Evolutionary conservation across 2,329 filamentous ascomycete species (phyloP).

Genomic region (Colletotrichum gigasporum): DNA sequence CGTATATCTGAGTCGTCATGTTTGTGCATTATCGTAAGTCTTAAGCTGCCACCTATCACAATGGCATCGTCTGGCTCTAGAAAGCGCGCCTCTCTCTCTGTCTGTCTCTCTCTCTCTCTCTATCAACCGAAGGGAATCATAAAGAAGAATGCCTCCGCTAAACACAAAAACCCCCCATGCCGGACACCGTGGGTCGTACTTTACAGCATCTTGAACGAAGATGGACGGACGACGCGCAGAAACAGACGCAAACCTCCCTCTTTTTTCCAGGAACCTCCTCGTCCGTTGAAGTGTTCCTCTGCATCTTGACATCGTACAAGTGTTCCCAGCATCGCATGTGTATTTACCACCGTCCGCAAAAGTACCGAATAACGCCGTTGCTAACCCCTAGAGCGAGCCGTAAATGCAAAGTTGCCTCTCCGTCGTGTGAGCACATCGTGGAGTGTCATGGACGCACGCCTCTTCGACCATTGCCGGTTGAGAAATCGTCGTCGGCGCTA

Average conservation of each 20-base stretch:
- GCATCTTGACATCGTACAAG: conserved; percentile 26
- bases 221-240: conserved; percentile 17
- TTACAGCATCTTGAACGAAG: conserved; percentile 8
- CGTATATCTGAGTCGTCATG: neutral
- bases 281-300: neutral
- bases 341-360: conserved; percentile 5
- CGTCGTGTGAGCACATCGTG: neutral
- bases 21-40: conserved; percentile 4
- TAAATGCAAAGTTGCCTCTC: conserved; percentile 9
- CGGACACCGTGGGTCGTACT: conserved; percentile 10
- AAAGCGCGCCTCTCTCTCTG: conserved; percentile 9
- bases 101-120: no score
- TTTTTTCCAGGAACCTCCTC: neutral
- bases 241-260: conserved; percentile 10
- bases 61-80: neutral
- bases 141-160: conserved; percentile 3
- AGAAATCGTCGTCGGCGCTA: neutral
- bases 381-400: neutral
- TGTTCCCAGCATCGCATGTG: neutral
- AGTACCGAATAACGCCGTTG: conserved; percentile 17
- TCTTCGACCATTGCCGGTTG: neutral
- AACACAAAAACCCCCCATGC: neutral
- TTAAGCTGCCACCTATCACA: neutral
- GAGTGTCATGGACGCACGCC: no score
- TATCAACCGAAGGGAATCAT: conserved; percentile 22